Evolutionary conservation across 176 grass and related monocot species (phyloP).

Genomic region (Hsuehochloa calcarea): DNA sequence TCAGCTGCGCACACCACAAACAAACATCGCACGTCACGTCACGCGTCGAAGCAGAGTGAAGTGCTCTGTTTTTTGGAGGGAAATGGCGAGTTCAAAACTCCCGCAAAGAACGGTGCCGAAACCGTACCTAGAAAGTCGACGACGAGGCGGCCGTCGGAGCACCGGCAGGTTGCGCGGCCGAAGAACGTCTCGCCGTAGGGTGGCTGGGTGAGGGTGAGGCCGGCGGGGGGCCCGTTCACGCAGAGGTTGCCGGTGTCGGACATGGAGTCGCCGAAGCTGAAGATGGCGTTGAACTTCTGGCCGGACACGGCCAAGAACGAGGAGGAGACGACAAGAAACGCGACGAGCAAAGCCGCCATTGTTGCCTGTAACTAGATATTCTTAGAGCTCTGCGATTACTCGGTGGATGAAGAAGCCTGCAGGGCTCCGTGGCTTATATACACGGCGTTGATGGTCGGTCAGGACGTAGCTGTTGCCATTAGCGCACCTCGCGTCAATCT

Average conservation of each 20-base stretch:
- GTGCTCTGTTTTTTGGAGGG: constrained; percentile 47
- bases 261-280: constrained; percentile 87
- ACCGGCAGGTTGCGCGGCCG: constrained; percentile 76
- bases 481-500: constrained; percentile 28
- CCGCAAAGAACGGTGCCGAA: not conserved
- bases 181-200: constrained; percentile 88
- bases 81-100: constrained; percentile 34
- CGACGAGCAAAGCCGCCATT: constrained; percentile 41
- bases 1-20: constrained; percentile 43
- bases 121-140: constrained; percentile 72
- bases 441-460: constrained; percentile 24
- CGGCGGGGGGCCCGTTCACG: constrained; percentile 56
- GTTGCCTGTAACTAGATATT: not conserved
- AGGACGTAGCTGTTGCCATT: constrained; percentile 45
- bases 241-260: constrained; percentile 91
- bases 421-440: constrained; percentile 22
- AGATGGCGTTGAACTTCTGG: constrained; percentile 78
- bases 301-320: constrained; percentile 32
- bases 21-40: not conserved
- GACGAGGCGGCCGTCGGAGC: constrained; percentile 90
- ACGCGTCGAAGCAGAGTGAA: not conserved
- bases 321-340: constrained; percentile 19
- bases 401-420: not conserved
- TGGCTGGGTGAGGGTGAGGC: constrained; percentile 62
- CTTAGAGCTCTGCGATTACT: not conserved